Evolutionary conservation across 1,284 basidiomycete genomes (phyloP), one percentile per base, ranked within the genome.

Genomic region (Thecaphora thlaspeos): DNA sequence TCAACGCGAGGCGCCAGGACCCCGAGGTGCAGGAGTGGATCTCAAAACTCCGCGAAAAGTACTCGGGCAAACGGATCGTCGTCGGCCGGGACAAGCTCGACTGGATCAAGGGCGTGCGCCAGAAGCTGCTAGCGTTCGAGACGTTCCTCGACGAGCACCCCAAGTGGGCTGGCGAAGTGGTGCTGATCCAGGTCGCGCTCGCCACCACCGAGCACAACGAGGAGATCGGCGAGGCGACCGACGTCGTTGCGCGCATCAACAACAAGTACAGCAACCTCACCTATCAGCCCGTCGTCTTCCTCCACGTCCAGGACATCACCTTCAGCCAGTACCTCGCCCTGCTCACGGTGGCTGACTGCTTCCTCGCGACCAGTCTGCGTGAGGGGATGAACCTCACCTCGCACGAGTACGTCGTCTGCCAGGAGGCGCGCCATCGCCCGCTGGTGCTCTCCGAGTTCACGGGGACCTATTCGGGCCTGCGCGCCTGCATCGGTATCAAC

Each of bases 71-170:
- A 84, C 88, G 88, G 79, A 82, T 91, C 72, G 84, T 91, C 48
- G 90, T 92, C 2, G 90, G 89, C 0, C 82, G 90, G 8, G 90
- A 92, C 78, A 91, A 92, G 79, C 82, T 92, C 22, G 90, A 92
- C 71, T 88, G 88, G 71, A 83, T 91, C 61, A 88, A 90, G 80
- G 89, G 89, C 48, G 87, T 91, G 30, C 82, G 85, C 19, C 87
- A 91, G 62, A 92, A 92, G 78, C 82, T 92, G 48, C 83, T 85
- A 43, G 88, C 89, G 0, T 92, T 91, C 70, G 89, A 91, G 68
- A 79, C 81, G n/a, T 90, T 92, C 81, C 80, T 92, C 44, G 86
- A 88, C 63, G 85, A 85, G 67, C 81, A 88, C 68, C 87, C 88
- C 15, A 84, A 89, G 63, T 90, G 85, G 79, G 87, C 87, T 56